Conservation (phyloP, 768 basidiomycete genomes). For the Rhizopogon roseolus region DNA sequence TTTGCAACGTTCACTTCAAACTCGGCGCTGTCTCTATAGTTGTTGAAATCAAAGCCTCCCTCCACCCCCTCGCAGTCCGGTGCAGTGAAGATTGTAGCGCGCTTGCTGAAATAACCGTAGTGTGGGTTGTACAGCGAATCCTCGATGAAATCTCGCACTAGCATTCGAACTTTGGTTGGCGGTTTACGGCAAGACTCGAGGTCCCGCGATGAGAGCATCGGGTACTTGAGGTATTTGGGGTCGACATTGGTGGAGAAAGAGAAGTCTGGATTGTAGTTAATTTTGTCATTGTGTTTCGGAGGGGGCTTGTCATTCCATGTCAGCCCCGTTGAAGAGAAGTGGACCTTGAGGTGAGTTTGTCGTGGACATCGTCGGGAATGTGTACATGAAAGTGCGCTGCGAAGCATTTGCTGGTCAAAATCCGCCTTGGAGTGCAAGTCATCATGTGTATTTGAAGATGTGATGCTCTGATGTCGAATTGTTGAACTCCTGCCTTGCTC, state of each 20-base stretch:
- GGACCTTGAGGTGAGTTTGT: conserved; percentile 15
- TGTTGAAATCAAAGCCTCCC: conserved; percentile 61
- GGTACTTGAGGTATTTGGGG: conserved; percentile 44
- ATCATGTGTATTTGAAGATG: not conserved
- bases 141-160: conserved; percentile 93
- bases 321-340: conserved; percentile 17
- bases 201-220: conserved; percentile 66
- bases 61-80: conserved; percentile 36
- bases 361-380: conserved; percentile 16
- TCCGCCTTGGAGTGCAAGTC: no score
- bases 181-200: conserved; percentile 45
- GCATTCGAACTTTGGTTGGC: conserved; percentile 85
- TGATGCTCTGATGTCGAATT: conserved; percentile 2
- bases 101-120: conserved; percentile 95
- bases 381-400: conserved; percentile 12
- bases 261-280: conserved; percentile 72
- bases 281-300: conserved; percentile 42
- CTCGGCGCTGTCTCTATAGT: conserved; percentile 60
- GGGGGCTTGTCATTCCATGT: conserved; percentile 9
- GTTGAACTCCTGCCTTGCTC: not conserved
- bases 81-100: conserved; percentile 83
- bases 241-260: conserved; percentile 45
- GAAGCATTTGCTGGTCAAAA: conserved; percentile 13
- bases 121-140: conserved; percentile 95
- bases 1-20: conserved; percentile 81